phyloP scores from a whole-genome alignment of 2,329 filamentous ascomycete species.

The Fusarium caatingaense region DNA sequence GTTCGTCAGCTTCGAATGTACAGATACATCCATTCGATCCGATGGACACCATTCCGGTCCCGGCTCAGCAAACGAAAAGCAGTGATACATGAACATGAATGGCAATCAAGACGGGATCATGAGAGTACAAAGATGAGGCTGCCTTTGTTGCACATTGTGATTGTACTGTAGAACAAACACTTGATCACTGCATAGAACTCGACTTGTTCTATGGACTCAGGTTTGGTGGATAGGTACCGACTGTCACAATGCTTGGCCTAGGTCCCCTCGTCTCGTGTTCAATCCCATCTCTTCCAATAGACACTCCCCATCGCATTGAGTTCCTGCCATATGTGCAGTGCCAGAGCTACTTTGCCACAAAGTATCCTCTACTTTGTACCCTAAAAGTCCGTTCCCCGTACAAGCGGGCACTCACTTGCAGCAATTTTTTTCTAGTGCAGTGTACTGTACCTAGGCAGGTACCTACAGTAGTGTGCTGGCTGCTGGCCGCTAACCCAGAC shows the following conservation, averaged over 20 bases:
- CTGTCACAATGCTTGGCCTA: constrained; percentile 9
- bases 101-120: background rate
- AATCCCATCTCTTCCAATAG: constrained; percentile 12
- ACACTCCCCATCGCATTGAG: background rate
- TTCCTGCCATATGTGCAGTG: constrained; percentile 13
- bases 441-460: background rate
- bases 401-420: constrained; percentile 10
- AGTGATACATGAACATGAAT: background rate
- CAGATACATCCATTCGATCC: background rate
- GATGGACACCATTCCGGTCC: background rate
- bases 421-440: constrained; percentile 21
- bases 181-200: background rate
- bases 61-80: background rate
- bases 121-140: constrained; percentile 3
- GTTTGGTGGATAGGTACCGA: background rate
- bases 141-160: background rate
- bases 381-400: constrained; percentile 8
- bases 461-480: background rate
- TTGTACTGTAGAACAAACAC: background rate
- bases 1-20: background rate
- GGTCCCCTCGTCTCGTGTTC: background rate
- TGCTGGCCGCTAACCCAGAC: background rate
- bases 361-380: constrained; percentile 27
- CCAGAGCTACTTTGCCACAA: constrained; percentile 18
- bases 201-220: background rate